Evolutionary conservation across 129 eudicot genomes (phyloP).

Genomic region (Pulicaria dysenterica): DNA sequence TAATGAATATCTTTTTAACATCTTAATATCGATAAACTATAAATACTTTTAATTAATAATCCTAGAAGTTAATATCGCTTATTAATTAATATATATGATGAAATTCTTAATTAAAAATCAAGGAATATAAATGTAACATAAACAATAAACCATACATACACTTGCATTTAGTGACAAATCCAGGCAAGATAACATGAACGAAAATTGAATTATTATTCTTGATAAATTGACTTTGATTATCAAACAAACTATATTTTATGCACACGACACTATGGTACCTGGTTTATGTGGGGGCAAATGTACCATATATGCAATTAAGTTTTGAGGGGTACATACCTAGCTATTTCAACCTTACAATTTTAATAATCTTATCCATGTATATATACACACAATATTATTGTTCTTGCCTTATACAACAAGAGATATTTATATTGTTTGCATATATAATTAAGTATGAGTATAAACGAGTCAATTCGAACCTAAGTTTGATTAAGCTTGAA

Average conservation of each 20-base stretch:
- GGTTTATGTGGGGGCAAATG: slow-evolving; percentile 21
- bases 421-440: no score
- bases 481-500: no score
- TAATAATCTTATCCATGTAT: slow-evolving; percentile 9
- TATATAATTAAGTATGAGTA: no score
- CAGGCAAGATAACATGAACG: neutral
- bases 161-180: neutral
- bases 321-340: neutral
- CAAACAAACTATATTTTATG: neutral
- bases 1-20: no score
- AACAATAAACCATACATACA: neutral
- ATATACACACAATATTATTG: no score
- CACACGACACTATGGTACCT: slow-evolving; percentile 9
- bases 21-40: no score
- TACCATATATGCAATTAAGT: neutral
- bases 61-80: neutral
- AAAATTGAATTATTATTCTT: neutral
- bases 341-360: slow-evolving; percentile 27
- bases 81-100: neutral
- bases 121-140: neutral
- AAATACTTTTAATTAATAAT: no score
- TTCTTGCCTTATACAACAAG: no score
- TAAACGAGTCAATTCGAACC: no score
- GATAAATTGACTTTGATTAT: neutral
- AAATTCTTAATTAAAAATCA: neutral